Conservation (phyloP, 208 protist species). For the Crithidia thermophila region DNA sequence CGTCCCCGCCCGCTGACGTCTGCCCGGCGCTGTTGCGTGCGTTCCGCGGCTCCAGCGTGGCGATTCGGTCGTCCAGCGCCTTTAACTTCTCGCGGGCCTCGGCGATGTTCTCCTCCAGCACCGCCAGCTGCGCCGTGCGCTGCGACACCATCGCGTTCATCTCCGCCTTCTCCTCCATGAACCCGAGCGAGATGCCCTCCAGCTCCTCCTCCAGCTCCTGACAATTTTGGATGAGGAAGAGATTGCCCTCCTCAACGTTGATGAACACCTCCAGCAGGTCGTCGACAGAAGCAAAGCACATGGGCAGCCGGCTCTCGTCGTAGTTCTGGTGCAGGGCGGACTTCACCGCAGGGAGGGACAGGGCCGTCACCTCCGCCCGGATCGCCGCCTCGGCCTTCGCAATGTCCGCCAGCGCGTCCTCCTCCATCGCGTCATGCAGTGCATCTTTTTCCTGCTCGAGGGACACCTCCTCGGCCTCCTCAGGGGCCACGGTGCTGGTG, state of each 20-base stretch:
- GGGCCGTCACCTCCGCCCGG: slow-evolving; percentile 47
- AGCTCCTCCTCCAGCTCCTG: slow-evolving; percentile 95
- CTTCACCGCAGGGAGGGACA: slow-evolving; percentile 66
- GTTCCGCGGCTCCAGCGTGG: slow-evolving; percentile 48
- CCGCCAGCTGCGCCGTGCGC: slow-evolving; percentile 88
- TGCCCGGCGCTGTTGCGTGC: neutral
- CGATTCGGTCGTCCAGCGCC: slow-evolving; percentile 69
- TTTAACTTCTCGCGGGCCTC: slow-evolving; percentile 74
- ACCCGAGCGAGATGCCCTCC: slow-evolving; percentile 90
- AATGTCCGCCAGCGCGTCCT: slow-evolving; percentile 51
- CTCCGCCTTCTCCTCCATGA: slow-evolving; percentile 80
- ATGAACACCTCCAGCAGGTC: slow-evolving; percentile 96
- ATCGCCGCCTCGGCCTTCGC: slow-evolving; percentile 40
- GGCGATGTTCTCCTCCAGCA: slow-evolving; percentile 73
- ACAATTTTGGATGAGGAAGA: slow-evolving; percentile 97
- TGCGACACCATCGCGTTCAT: slow-evolving; percentile 84
- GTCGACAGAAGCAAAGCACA: slow-evolving; percentile 93
- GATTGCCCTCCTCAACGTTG: slow-evolving; percentile 95
- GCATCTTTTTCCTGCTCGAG: slow-evolving; percentile 60
- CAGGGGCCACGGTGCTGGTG: neutral
- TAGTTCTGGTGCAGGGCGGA: slow-evolving; percentile 61
- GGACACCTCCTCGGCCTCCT: slow-evolving; percentile 35
- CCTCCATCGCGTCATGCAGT: slow-evolving; percentile 59
- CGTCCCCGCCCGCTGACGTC: neutral
- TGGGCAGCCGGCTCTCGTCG: slow-evolving; percentile 77